phyloP scores from a whole-genome alignment of 345 rosid species.

The Salix viminalis region DNA sequence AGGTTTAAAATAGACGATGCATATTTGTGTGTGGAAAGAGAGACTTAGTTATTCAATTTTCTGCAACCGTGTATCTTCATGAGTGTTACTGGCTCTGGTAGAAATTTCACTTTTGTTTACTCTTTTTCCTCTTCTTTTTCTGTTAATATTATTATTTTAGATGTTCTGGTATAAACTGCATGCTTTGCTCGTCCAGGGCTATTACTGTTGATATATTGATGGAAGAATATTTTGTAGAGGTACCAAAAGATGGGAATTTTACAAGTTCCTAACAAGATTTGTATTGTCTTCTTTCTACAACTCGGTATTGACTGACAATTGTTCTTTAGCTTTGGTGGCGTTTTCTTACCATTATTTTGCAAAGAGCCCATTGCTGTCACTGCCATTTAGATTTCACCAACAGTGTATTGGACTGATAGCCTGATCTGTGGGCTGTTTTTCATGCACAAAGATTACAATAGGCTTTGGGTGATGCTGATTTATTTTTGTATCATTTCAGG shows the following conservation, averaged over 20 bases:
- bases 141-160: background rate
- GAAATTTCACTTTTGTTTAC: background rate
- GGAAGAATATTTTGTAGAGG: background rate
- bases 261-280: background rate
- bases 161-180: background rate
- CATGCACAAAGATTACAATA: background rate
- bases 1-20: no score
- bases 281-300: background rate
- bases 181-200: background rate
- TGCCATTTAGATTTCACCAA: background rate
- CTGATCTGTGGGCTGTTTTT: background rate
- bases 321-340: background rate
- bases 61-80: background rate
- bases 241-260: background rate
- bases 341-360: background rate
- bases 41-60: background rate
- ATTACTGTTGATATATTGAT: background rate
- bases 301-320: background rate
- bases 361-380: background rate
- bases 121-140: background rate
- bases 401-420: background rate
- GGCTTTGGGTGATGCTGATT: background rate
- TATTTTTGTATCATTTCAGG: conserved; percentile 44
- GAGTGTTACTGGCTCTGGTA: background rate
- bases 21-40: background rate